Percentiles rank a stretch among this genome's conserved stretches.
Conservation (phyloP, 192 early-diverging fungal species). For the Umbelopsis ramanniana region DNA sequence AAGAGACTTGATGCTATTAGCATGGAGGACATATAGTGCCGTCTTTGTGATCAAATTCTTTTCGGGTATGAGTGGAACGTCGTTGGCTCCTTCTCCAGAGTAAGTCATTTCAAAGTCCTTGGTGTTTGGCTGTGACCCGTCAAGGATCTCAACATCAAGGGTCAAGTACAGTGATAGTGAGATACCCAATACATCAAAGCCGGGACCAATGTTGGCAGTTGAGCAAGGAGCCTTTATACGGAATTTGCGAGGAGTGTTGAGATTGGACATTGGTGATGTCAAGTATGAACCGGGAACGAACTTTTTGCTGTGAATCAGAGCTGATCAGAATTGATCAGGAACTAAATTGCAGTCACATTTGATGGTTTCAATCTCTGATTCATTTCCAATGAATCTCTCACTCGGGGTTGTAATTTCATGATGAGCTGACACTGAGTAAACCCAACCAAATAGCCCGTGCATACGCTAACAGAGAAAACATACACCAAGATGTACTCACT, state of each 20-base stretch:
- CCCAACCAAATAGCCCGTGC: too few relatives aligned
- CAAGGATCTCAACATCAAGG: slow-evolving; percentile 54
- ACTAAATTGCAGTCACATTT: neutral
- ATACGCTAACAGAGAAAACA: too few relatives aligned
- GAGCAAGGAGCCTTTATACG: slow-evolving; percentile 90
- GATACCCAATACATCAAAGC: slow-evolving; percentile 94
- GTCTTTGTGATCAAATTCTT: slow-evolving; percentile 93
- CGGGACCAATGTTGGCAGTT: slow-evolving; percentile 98
- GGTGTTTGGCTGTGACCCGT: slow-evolving; percentile 12
- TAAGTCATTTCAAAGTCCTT: slow-evolving; percentile 55
- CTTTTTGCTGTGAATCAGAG: too few relatives aligned
- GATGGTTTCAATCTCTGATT: too few relatives aligned
- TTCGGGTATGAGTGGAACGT: slow-evolving; percentile 79
- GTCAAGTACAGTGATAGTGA: slow-evolving; percentile 88
- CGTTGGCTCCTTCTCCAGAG: slow-evolving; percentile 67
- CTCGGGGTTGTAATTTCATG: too few relatives aligned
- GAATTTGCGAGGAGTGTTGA: slow-evolving; percentile 44
- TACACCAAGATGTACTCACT: too few relatives aligned
- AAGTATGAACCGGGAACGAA: too few relatives aligned
- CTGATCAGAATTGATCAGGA: neutral
- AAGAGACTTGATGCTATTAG: slow-evolving; percentile 63
- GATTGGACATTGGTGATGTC: neutral
- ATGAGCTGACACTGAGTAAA: too few relatives aligned
- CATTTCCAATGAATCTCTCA: too few relatives aligned
- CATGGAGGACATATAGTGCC: slow-evolving; percentile 85